Percentiles rank a stretch among this genome's conserved stretches.
These are phyloP conservation scores for Pichia exigua DNA, from an alignment of 805 yeast species.

Conservation along the genomic window DNA sequence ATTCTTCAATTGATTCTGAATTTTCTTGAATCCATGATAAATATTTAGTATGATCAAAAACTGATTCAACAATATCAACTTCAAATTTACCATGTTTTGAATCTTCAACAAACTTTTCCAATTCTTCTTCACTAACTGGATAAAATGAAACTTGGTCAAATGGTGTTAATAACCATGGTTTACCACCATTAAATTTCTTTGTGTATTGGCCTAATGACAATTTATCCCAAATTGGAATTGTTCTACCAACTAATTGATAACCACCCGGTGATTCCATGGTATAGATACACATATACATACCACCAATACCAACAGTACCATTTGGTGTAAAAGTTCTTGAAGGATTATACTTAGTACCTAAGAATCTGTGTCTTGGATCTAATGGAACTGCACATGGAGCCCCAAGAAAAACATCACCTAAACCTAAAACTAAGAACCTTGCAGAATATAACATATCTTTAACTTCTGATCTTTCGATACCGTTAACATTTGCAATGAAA, in stretches of 20 bases:
- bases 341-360: slow-evolving; percentile 94
- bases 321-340: slow-evolving; percentile 93
- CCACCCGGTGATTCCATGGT: slow-evolving; percentile 99
- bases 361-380: slow-evolving; percentile 89
- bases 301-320: slow-evolving; percentile 97
- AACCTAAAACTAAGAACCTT: slow-evolving; percentile 83
- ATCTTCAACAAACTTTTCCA: slow-evolving; percentile 63
- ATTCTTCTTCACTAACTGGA: slow-evolving; percentile 80
- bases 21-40: slow-evolving; percentile 70
- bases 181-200: slow-evolving; percentile 32
- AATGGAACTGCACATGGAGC: slow-evolving; percentile 98
- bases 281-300: slow-evolving; percentile 97
- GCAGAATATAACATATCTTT: slow-evolving; percentile 83
- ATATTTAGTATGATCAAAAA: slow-evolving; percentile 78
- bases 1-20: slow-evolving; percentile 61
- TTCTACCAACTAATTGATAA: slow-evolving; percentile 91
- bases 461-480: slow-evolving; percentile 65
- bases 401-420: slow-evolving; percentile 95
- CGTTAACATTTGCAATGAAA: slow-evolving; percentile 85
- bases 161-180: slow-evolving; percentile 88
- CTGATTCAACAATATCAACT: slow-evolving; percentile 66
- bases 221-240: slow-evolving; percentile 97
- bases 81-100: slow-evolving; percentile 73
- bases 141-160: slow-evolving; percentile 94
- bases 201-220: slow-evolving; percentile 65